phyloP scores from a whole-genome alignment of 2,329 filamentous ascomycete genomes.

The Nigrospora osmanthi region DNA sequence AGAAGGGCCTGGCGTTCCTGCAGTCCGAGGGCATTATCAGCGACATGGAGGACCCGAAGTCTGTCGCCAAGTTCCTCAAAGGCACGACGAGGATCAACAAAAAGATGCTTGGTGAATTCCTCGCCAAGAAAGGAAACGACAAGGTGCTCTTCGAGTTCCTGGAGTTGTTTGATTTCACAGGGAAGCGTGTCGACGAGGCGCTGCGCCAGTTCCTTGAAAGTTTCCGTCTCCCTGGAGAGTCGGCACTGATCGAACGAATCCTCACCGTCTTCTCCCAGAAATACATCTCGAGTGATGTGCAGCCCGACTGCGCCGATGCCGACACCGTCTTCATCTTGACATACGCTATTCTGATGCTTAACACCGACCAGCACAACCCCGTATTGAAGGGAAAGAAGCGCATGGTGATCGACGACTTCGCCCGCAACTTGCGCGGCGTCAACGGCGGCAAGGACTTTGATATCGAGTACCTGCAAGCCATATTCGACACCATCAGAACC shows the following conservation, averaged over 20 bases:
- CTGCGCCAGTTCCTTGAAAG: conserved; percentile 79
- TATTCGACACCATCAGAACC: conserved; percentile 84
- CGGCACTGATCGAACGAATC: conserved; percentile 86
- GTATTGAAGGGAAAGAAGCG: conserved; percentile 73
- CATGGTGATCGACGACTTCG: conserved; percentile 79
- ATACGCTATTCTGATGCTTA: conserved; percentile 96
- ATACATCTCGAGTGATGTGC: conserved; percentile 64
- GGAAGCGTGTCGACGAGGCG: conserved; percentile 84
- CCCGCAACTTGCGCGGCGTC: conserved; percentile 81
- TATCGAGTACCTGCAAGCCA: conserved; percentile 72
- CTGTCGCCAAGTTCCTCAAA: conserved; percentile 79
- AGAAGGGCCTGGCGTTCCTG: conserved; percentile 78
- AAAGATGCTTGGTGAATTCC: conserved; percentile 80
- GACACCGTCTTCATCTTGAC: conserved; percentile 86
- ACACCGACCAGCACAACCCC: conserved; percentile 94
- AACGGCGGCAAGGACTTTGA: conserved; percentile 83
- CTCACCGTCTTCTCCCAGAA: conserved; percentile 80
- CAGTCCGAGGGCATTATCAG: conserved; percentile 80
- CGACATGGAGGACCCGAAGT: conserved; percentile 63
- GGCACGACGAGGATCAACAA: conserved; percentile 86
- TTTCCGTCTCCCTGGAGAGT: conserved; percentile 91
- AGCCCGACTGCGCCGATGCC: conserved; percentile 71
- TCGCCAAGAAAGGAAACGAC: conserved; percentile 88
- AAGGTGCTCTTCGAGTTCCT: conserved; percentile 78
- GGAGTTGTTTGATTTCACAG: conserved; percentile 77